phyloP scores from a whole-genome alignment of 495 filamentous ascomycete genomes.

The Aspergillus coremiiformis region DNA sequence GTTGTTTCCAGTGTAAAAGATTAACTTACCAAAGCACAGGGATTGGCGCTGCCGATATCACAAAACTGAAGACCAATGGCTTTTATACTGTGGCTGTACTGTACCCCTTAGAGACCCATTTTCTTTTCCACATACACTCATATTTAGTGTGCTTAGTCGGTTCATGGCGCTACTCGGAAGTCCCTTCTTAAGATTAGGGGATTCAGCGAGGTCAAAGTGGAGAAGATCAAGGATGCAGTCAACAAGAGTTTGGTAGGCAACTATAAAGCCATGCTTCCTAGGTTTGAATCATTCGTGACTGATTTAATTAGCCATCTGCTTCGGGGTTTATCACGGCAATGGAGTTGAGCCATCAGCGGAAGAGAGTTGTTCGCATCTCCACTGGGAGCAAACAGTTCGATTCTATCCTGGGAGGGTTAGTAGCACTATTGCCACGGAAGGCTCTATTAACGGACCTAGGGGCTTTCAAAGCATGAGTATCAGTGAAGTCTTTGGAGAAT shows the following conservation, averaged over 20 bases:
- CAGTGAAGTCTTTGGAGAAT: constrained; percentile 67
- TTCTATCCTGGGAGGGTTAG: constrained; percentile 59
- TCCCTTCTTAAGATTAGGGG: constrained; percentile 69
- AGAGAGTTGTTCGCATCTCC: constrained; percentile 60
- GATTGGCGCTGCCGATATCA: constrained; percentile 66
- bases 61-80: constrained; percentile 62
- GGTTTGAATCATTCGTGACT: background rate
- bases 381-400: constrained; percentile 75
- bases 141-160: constrained; percentile 38
- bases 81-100: constrained; percentile 64
- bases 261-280: background rate
- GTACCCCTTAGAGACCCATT: background rate
- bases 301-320: constrained; percentile 46
- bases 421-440: background rate
- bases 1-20: background rate
- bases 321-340: constrained; percentile 71
- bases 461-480: constrained; percentile 78
- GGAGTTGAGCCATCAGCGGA: constrained; percentile 61
- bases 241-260: constrained; percentile 56
- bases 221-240: constrained; percentile 73
- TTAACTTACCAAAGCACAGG: constrained; percentile 32
- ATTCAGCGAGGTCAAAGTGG: constrained; percentile 75
- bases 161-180: constrained; percentile 57
- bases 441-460: constrained; percentile 25
- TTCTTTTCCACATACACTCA: background rate